A percentile compares a stretch with the other conserved stretches of the same genome.
Conservation (phyloP, 2,329 filamentous ascomycete species). For the Trichoderma sp. region DNA sequence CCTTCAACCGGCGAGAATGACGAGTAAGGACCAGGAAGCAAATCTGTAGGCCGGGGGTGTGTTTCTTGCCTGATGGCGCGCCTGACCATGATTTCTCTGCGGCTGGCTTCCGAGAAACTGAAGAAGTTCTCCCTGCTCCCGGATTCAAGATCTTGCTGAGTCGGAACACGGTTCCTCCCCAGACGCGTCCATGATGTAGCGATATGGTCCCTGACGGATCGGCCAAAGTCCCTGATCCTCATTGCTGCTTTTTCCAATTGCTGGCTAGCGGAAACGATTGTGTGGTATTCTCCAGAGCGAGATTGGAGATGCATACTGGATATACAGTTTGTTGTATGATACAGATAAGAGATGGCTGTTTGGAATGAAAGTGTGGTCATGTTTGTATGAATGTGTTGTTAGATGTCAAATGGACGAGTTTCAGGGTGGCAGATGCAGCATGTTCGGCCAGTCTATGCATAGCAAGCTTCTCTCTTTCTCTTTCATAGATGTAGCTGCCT, state of each 20-base stretch:
- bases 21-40: too few species aligned
- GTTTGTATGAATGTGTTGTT: neutral
- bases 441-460: neutral
- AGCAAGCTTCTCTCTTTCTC: neutral
- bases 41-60: too few species aligned
- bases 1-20: too few species aligned
- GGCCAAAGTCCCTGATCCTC: neutral
- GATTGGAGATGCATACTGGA: neutral
- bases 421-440: neutral
- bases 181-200: neutral
- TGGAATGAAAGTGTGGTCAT: neutral
- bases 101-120: too few species aligned
- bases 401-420: neutral
- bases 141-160: neutral
- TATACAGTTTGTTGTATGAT: neutral
- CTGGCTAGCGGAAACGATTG: neutral
- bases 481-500: neutral
- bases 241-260: neutral
- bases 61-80: neutral
- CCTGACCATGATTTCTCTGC: neutral
- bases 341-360: neutral
- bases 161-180: neutral
- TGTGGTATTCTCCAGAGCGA: slow-evolving; percentile 21
- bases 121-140: neutral
- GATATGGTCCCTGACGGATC: neutral